Evolutionary conservation across 495 filamentous ascomycete species (phyloP).

Genomic region (Melanomma pulvis-pyrius): DNA sequence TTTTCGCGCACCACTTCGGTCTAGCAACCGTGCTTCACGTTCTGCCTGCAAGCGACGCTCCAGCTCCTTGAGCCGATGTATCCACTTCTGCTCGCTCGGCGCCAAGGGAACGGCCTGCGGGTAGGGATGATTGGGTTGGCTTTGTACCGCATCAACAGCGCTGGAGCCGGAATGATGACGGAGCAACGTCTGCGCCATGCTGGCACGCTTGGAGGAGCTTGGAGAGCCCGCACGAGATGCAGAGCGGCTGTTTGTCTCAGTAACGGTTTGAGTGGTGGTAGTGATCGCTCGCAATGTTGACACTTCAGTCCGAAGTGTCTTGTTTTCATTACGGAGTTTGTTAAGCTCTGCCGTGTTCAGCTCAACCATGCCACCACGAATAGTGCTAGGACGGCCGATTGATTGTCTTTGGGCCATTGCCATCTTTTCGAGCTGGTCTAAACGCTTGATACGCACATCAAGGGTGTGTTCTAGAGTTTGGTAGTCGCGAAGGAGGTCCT

Average conservation of each 20-base stretch:
- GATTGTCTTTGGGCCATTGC: constrained; percentile 47
- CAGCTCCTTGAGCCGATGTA: constrained; percentile 79
- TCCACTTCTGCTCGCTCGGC: constrained; percentile 72
- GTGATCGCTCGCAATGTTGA: constrained; percentile 61
- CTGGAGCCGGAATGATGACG: constrained; percentile 54
- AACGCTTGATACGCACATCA: constrained; percentile 74
- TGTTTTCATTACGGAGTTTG: constrained; percentile 77
- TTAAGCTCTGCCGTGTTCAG: constrained; percentile 59
- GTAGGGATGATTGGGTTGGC: constrained; percentile 34
- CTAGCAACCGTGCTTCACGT: constrained; percentile 80
- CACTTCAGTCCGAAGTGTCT: constrained; percentile 81
- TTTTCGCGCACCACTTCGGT: constrained; percentile 80
- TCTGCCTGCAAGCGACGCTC: constrained; percentile 89
- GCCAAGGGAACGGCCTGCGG: constrained; percentile 28
- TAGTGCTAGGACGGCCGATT: constrained; percentile 33
- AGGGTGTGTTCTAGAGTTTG: constrained; percentile 81
- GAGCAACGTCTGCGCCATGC: constrained; percentile 51
- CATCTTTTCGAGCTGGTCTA: constrained; percentile 83
- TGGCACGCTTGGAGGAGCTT: constrained; percentile 34
- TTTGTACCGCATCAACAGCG: constrained; percentile 45
- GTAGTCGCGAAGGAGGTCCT: constrained; percentile 87
- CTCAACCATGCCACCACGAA: constrained; percentile 41
- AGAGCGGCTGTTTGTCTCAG: constrained; percentile 33
- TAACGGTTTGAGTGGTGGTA: constrained; percentile 21
- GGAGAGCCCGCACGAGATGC: constrained; percentile 16